Percentiles rank a stretch among this genome's conserved stretches.
phyloP scores from a whole-genome alignment of 2,329 filamentous ascomycete genomes.

The Dothiorella sarmentorum region DNA sequence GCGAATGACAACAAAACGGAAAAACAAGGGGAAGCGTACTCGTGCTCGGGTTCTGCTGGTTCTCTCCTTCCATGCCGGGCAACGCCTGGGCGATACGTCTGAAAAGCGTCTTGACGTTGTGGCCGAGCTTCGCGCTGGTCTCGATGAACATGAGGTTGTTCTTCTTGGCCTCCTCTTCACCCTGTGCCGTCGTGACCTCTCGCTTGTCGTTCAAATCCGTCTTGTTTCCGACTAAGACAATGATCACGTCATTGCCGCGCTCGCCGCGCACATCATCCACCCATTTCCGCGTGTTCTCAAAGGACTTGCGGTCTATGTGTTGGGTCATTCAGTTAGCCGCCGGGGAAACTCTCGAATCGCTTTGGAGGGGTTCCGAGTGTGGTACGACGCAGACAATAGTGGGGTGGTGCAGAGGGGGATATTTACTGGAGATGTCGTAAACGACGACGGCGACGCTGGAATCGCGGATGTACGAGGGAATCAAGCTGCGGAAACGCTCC shows the following conservation, averaged over 20 bases:
- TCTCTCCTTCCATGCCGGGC: conserved; percentile 93
- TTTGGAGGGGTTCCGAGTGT: not conserved
- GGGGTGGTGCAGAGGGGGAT: conserved; percentile 1
- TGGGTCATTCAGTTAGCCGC: conserved; percentile 5
- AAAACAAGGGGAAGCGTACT: conserved; percentile 55
- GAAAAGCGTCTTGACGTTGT: conserved; percentile 97
- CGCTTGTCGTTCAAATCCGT: conserved; percentile 98
- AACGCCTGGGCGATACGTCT: conserved; percentile 96
- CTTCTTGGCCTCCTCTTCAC: conserved; percentile 97
- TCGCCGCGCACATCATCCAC: conserved; percentile 97
- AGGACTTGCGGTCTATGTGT: conserved; percentile 76
- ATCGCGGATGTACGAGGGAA: conserved; percentile 98
- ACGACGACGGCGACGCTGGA: conserved; percentile 97
- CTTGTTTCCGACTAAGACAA: conserved; percentile 98
- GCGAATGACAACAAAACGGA: not conserved
- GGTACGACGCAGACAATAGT: conserved; percentile 6
- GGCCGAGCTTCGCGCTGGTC: conserved; percentile 94
- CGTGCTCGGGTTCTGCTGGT: conserved; percentile 72
- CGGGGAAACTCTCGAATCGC: not conserved
- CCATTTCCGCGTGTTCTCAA: conserved; percentile 99
- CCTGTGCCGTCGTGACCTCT: conserved; percentile 92
- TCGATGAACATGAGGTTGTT: conserved; percentile 99
- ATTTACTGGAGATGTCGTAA: conserved; percentile 89
- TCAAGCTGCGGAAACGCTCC: conserved; percentile 93
- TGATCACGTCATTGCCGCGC: conserved; percentile 97